phyloP scores from a whole-genome alignment of 805 yeast species.

The Schizosaccharomyces cryophilus region DNA sequence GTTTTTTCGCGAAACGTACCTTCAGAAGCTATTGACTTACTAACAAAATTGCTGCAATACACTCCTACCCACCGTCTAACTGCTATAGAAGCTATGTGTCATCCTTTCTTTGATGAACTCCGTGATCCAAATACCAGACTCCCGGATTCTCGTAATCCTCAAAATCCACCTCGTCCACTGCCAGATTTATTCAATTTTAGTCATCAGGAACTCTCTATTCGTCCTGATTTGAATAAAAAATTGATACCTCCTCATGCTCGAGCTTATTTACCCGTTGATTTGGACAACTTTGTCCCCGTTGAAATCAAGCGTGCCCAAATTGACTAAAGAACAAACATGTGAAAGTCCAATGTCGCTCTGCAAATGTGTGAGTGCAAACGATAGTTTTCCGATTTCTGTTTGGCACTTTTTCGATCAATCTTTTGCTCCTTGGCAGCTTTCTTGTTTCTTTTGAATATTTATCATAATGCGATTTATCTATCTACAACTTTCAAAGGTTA shows the following conservation, averaged over 20 bases:
- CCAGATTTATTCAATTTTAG: conserved; percentile 63
- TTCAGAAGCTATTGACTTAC: conserved; percentile 53
- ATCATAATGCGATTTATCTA: no score
- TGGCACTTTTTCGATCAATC: no score
- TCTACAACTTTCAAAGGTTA: no score
- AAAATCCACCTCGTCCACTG: conserved; percentile 46
- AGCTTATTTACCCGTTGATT: conserved; percentile 23
- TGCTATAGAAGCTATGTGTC: conserved; percentile 63
- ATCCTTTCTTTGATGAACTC: conserved; percentile 71
- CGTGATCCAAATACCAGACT: conserved; percentile 25
- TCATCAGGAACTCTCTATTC: conserved; percentile 20
- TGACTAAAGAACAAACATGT: neutral
- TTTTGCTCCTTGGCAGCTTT: no score
- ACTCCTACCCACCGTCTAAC: conserved; percentile 66
- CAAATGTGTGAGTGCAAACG: neutral
- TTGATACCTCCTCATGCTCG: conserved; percentile 19
- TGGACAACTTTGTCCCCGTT: conserved; percentile 34
- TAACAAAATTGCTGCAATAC: conserved; percentile 61
- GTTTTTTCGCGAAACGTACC: conserved; percentile 58
- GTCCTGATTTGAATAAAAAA: conserved; percentile 18
- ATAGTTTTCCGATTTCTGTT: no score
- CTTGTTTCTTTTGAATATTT: no score
- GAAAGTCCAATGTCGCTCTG: neutral
- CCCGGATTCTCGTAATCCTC: conserved; percentile 29
- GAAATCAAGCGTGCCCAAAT: conserved; percentile 10